Evolutionary conservation across 257 asterid species (phyloP).

Genomic region (Solanum tacnaense): DNA sequence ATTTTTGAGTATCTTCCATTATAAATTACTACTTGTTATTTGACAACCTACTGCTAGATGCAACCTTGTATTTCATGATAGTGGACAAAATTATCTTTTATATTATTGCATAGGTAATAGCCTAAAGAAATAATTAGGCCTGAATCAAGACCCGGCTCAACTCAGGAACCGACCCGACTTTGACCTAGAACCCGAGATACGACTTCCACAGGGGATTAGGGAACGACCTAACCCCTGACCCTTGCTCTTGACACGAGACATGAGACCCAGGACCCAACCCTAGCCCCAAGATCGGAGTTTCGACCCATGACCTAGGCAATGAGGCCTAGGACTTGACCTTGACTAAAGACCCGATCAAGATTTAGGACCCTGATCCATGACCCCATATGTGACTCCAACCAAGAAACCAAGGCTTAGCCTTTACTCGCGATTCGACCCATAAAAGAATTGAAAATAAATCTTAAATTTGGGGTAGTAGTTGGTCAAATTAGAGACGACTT

Average conservation of each 20-base stretch:
- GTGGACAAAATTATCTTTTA: not conserved
- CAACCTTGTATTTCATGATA: not conserved
- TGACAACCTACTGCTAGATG: not conserved
- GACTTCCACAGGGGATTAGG: not conserved
- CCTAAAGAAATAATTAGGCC: not conserved
- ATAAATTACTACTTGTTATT: not conserved
- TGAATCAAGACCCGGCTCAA: not conserved
- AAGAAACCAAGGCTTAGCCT: not conserved
- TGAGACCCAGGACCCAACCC: not conserved
- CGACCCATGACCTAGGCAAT: not conserved
- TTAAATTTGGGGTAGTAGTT: not conserved
- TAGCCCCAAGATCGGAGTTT: not conserved
- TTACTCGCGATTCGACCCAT: not conserved
- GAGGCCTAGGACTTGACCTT: not conserved
- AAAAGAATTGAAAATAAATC: no score
- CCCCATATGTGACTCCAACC: not conserved
- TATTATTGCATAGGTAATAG: not conserved
- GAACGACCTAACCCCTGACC: not conserved
- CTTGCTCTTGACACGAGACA: not conserved
- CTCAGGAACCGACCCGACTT: not conserved
- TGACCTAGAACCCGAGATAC: not conserved
- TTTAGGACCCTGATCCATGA: not conserved
- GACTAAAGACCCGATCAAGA: not conserved
- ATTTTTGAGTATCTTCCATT: not conserved
- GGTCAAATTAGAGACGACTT: not conserved